A percentile compares a stretch with the other conserved stretches of the same genome.
phyloP scores from a whole-genome alignment of 768 basidiomycete genomes.

The Mycena filopes region DNA sequence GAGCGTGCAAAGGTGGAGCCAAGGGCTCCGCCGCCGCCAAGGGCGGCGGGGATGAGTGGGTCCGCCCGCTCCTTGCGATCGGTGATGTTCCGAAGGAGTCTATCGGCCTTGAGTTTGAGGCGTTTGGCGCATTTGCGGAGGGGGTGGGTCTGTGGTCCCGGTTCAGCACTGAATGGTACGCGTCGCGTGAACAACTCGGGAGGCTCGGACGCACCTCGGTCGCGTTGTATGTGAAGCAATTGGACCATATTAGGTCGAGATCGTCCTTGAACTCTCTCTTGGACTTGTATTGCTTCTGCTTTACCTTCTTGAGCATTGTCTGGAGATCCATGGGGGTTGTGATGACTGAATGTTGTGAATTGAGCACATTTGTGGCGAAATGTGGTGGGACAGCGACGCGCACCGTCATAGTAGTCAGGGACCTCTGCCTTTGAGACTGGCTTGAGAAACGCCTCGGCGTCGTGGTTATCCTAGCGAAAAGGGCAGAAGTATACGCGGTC shows the following conservation, averaged over 20 bases:
- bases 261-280: slow-evolving; percentile 95
- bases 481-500: slow-evolving; percentile 40
- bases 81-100: slow-evolving; percentile 87
- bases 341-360: slow-evolving; percentile 70
- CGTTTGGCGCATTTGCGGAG: slow-evolving; percentile 84
- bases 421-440: slow-evolving; percentile 91
- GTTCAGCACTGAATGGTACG: no score
- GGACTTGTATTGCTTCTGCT: slow-evolving; percentile 90
- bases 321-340: slow-evolving; percentile 95
- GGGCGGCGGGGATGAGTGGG: slow-evolving; percentile 65
- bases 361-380: slow-evolving; percentile 24
- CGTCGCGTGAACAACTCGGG: background rate
- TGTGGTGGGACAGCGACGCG: slow-evolving; percentile 39
- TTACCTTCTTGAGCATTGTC: slow-evolving; percentile 94
- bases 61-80: slow-evolving; percentile 87
- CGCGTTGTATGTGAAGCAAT: slow-evolving; percentile 93
- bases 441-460: slow-evolving; percentile 93
- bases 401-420: slow-evolving; percentile 94
- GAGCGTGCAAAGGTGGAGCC: slow-evolving; percentile 18
- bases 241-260: slow-evolving; percentile 96
- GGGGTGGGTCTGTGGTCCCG: slow-evolving; percentile 89
- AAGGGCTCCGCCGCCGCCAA: slow-evolving; percentile 28
- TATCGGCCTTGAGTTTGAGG: slow-evolving; percentile 85
- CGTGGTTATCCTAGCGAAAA: slow-evolving; percentile 76
- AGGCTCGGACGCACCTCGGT: slow-evolving; percentile 72